These are phyloP conservation scores for Eruca vesicaria DNA, from an alignment of 441 rosid species.

Conservation along the genomic window DNA sequence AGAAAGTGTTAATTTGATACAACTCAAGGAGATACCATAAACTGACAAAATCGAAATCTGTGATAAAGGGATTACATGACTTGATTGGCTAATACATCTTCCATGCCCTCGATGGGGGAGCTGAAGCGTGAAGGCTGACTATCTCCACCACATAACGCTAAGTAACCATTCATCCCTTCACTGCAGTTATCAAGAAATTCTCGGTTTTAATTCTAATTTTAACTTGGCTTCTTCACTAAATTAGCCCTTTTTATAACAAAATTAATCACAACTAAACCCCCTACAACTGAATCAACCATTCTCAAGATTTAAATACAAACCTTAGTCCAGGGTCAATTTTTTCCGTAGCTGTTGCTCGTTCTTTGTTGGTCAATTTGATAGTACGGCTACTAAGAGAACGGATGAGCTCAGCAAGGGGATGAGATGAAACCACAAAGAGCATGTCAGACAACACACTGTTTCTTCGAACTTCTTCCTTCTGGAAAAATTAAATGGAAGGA, in stretches of 20 bases:
- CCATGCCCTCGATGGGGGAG: slow-evolving; percentile 80
- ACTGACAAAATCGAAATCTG: background rate
- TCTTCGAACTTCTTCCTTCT: slow-evolving; percentile 86
- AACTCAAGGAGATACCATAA: background rate
- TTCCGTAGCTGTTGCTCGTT: slow-evolving; percentile 49
- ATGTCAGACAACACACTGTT: slow-evolving; percentile 72
- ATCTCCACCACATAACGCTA: slow-evolving; percentile 77
- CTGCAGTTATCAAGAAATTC: slow-evolving; percentile 50
- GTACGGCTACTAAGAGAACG: slow-evolving; percentile 64
- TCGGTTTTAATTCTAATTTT: background rate
- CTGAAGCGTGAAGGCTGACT: slow-evolving; percentile 73
- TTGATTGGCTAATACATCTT: slow-evolving; percentile 81
- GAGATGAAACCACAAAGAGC: slow-evolving; percentile 76
- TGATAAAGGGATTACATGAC: slow-evolving; percentile 64
- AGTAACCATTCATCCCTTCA: slow-evolving; percentile 90
- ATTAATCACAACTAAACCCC: background rate
- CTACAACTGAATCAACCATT: slow-evolving; percentile 1
- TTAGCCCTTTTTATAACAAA: background rate
- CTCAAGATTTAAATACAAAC: slow-evolving; percentile 47
- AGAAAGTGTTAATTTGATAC: background rate
- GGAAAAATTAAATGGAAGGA: slow-evolving; percentile 17
- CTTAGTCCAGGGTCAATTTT: slow-evolving; percentile 68
- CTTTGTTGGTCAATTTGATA: slow-evolving; percentile 48
- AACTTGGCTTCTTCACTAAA: background rate
- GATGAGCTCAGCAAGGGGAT: slow-evolving; percentile 72